Base-by-base conservation (phyloP, 352 stramenopile genomes). In the Pythium coloratum region DNA sequence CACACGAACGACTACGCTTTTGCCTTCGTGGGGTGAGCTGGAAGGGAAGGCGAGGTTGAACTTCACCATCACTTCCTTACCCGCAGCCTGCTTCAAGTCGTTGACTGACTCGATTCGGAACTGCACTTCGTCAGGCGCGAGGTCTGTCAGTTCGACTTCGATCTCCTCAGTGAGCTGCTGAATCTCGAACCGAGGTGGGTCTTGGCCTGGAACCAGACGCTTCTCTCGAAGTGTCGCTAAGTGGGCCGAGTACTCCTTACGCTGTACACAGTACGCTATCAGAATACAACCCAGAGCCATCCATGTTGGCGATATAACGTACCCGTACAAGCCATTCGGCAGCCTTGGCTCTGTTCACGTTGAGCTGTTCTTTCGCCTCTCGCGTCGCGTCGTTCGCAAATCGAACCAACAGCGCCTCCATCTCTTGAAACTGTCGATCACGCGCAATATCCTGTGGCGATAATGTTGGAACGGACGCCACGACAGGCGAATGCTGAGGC, bases 1-100 rank as follows among this genome's bases (percentile, higher is more conserved):
- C 18, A 91, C 78, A 3, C 70, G 44, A n/a, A 88, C 51, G 14
- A 64, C 62, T 1, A 69, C 57, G 1, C 78, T 91, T 50, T 88
- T 83, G 53, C 77, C 82, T 73, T 91, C 81, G 18, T 93, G 80
- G 6, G 84, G 77, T 18, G 72, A 58, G 13, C 66, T 47, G 0
- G 84, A 84, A 8, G 86, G 84, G 14, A 94, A 89, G 64, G 82
- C 89, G 16, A 94, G 72, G 26, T 76, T 89, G 36, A 92, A 91
- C 58, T 89, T 90, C 36, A 93, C 78, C 60, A 90, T 83, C 6
- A 92, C 61, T 16, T 88, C 76, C 63, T 79, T 81, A 6, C 75
- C 80, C 1, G 76, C 75, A 16, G 73, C 67, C 30, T 76, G 71
- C 13, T 69, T 51, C 7, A 90, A 60, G 8, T 73, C 75, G 36